A percentile compares a stretch with the other conserved stretches of the same genome.
Evolutionary conservation across 495 filamentous ascomycete species (phyloP).

Genomic region (Cryomyces antarcticus): DNA sequence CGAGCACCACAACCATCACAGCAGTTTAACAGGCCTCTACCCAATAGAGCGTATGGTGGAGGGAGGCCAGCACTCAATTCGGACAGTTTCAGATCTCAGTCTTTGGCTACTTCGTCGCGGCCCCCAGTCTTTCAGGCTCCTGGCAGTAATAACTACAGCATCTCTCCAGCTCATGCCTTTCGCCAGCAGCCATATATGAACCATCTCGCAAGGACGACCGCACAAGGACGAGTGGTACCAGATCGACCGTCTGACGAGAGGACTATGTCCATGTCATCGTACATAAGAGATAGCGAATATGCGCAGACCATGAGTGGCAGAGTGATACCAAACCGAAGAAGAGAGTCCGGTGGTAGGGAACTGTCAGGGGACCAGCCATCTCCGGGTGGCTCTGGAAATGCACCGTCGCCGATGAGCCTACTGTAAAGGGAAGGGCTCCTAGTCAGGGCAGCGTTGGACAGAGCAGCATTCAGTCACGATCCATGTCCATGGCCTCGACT

Average conservation of each 20-base stretch:
- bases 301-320: conserved; percentile 81
- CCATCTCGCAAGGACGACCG: conserved; percentile 52
- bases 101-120: conserved; percentile 57
- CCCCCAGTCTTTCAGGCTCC: conserved; percentile 43
- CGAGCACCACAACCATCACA: conserved; percentile 38
- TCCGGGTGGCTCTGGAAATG: conserved; percentile 2
- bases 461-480: conserved; percentile 21
- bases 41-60: conserved; percentile 23
- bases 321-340: conserved; percentile 50
- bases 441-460: conserved; percentile 15
- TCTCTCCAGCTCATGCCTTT: conserved; percentile 49
- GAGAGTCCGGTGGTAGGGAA: conserved; percentile 26
- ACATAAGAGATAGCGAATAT: conserved; percentile 55
- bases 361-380: conserved; percentile 1
- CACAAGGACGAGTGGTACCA: conserved; percentile 75
- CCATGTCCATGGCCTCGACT: conserved; percentile 86
- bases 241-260: conserved; percentile 70
- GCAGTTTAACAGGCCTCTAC: conserved; percentile 32
- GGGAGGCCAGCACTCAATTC: conserved; percentile 53
- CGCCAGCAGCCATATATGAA: conserved; percentile 50
- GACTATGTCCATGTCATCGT: conserved; percentile 87
- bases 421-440: conserved; percentile 13
- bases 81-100: conserved; percentile 73
- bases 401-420: conserved; percentile 2
- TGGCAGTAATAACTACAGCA: conserved; percentile 39